A percentile compares a stretch with the other conserved stretches of the same genome.
Conservation (phyloP, 176 grass and related monocot genomes). For the Sorghum bicolor region Sorghum_bicolor_NCBIv3 NC_012872.2:72442501-72443000, state of each 20-base stretch:
- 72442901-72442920: constrained; percentile 6
- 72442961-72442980: background rate
- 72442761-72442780: background rate
- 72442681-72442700: background rate
- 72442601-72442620: background rate
- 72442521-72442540: background rate
- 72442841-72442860: background rate
- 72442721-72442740: constrained; percentile 12
- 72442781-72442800: background rate
- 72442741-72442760: background rate
- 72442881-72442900: constrained; percentile 17
- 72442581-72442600: background rate
- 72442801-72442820: background rate
- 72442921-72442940: background rate
- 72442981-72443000: background rate
- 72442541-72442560: background rate
- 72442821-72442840: constrained; percentile 21
- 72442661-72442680: background rate
- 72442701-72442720: background rate
- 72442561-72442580: background rate
- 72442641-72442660: background rate
- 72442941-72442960: background rate
- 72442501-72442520: background rate
- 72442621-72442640: background rate
- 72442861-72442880: constrained; percentile 12